A percentile compares a stretch with the other conserved stretches of the same genome.
Conservation (phyloP, 192 early-diverging fungal species). For the Coemansia umbellata region DNA sequence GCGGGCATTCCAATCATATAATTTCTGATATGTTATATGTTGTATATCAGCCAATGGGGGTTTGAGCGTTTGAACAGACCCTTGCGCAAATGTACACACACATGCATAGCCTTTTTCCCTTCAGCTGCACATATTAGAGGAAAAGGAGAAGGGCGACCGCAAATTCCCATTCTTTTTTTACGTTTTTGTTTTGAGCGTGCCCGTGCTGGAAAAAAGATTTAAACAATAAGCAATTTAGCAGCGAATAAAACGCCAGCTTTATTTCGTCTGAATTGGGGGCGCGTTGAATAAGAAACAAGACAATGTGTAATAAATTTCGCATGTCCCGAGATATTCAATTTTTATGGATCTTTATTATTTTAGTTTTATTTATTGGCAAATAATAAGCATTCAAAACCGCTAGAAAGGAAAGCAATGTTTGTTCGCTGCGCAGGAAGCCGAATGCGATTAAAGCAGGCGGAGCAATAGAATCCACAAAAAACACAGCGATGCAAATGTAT, state of each 20-base stretch:
- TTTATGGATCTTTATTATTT: neutral
- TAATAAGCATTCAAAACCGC: neutral
- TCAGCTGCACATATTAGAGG: neutral
- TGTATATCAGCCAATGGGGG: no score
- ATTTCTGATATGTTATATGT: neutral
- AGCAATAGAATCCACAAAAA: conserved; percentile 3
- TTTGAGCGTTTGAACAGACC: no score
- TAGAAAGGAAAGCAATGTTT: neutral
- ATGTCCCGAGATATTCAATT: neutral
- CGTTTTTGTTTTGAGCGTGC: no score
- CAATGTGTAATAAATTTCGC: conserved; percentile 1
- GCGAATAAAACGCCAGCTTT: neutral
- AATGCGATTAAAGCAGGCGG: no score
- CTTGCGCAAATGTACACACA: conserved; percentile 8
- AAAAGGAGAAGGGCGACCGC: no score
- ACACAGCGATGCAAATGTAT: conserved; percentile 6
- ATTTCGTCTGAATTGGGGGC: neutral
- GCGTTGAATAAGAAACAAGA: no score
- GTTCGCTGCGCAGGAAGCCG: neutral
- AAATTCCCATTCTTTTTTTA: no score
- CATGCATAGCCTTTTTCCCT: neutral
- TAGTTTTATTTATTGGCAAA: neutral
- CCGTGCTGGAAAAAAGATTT: no score
- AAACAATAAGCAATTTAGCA: no score
- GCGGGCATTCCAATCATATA: neutral